These are phyloP conservation scores for Candida piceae DNA, from an alignment of 805 yeast genomes.

Conservation along the genomic window DNA sequence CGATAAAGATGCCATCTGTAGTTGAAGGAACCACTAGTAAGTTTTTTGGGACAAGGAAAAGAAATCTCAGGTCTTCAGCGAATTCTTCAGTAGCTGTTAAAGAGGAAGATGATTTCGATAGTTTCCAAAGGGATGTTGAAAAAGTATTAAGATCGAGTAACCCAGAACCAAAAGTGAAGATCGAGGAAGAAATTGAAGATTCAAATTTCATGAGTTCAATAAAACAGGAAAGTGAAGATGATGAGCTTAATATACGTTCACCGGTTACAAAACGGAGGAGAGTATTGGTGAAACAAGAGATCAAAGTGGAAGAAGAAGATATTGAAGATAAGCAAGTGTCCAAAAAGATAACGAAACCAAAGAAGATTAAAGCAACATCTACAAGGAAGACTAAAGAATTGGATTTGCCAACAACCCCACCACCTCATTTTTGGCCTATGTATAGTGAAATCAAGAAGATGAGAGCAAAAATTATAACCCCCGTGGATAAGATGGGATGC, in stretches of 20 bases:
- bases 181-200: background rate
- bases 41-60: background rate
- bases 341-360: background rate
- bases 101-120: constrained; percentile 4
- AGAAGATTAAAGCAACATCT: background rate
- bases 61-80: constrained; percentile 1
- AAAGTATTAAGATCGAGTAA: background rate
- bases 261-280: background rate
- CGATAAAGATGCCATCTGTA: background rate
- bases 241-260: too few species aligned
- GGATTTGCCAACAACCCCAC: constrained; percentile 17
- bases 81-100: background rate
- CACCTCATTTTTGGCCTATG: constrained; percentile 44
- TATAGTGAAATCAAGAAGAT: constrained; percentile 59
- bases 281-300: background rate
- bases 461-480: constrained; percentile 65
- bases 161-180: background rate
- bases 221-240: too few species aligned
- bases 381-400: constrained; percentile 1
- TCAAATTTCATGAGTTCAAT: too few species aligned
- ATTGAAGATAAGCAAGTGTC: background rate
- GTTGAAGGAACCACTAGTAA: background rate
- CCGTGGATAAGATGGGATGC: constrained; percentile 89
- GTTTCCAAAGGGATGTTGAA: constrained; percentile 6
- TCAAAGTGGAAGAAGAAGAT: constrained; percentile 9